Evolutionary conservation across 768 basidiomycete genomes (phyloP).

Genomic region (Tylopilus rubrobrunneus): DNA sequence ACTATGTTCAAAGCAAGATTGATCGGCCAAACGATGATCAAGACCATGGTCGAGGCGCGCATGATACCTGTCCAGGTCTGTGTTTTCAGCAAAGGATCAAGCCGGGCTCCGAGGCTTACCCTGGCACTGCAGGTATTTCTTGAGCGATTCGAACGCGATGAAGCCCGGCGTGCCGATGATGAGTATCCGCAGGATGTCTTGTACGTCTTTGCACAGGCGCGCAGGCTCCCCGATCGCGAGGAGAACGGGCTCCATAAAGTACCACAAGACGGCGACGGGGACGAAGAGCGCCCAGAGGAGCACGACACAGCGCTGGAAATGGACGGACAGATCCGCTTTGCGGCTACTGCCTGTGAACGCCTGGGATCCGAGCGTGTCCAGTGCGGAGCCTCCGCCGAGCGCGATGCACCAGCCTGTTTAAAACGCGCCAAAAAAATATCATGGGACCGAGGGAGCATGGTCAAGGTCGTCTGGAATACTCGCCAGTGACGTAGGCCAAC

Average conservation of each 20-base stretch:
- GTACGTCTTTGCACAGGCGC: conserved; percentile 55
- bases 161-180: conserved; percentile 67
- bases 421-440: conserved; percentile 25
- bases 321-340: conserved; percentile 64
- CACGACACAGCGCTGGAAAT: conserved; percentile 66
- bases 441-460: conserved; percentile 47
- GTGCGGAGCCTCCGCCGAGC: conserved; percentile 72
- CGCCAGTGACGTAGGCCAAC: conserved; percentile 76
- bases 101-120: conserved; percentile 35
- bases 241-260: conserved; percentile 58
- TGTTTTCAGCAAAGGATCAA: background rate
- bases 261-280: conserved; percentile 62
- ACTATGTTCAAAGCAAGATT: conserved; percentile 57
- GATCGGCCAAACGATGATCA: conserved; percentile 60
- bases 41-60: conserved; percentile 62
- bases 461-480: conserved; percentile 37
- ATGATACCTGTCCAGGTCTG: conserved; percentile 54
- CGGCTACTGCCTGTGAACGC: conserved; percentile 63
- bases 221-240: conserved; percentile 59
- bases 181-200: conserved; percentile 61
- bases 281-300: conserved; percentile 62
- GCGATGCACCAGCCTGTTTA: conserved; percentile 70
- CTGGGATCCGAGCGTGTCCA: conserved; percentile 76
- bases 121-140: conserved; percentile 79
- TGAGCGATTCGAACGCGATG: conserved; percentile 71